A percentile compares a stretch with the other conserved stretches of the same genome.
Conservation (phyloP, 108 stramenopile genomes). For the Cyclotella atomus region DNA sequence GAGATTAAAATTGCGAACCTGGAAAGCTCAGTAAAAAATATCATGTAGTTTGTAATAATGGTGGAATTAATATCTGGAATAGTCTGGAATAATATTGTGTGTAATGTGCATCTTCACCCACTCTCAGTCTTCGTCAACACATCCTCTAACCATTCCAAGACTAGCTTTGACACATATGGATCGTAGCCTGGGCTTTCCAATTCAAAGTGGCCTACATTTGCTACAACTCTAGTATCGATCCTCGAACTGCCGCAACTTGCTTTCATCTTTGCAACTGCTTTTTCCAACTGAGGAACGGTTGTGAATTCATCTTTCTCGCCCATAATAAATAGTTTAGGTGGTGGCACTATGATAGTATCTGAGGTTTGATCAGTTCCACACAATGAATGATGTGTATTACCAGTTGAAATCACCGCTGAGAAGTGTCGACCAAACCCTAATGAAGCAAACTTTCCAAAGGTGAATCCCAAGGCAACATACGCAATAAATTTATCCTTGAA, state of each 20-base stretch:
- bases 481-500: background rate
- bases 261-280: constrained; percentile 18
- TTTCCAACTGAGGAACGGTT: constrained; percentile 31
- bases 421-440: constrained; percentile 35
- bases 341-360: background rate
- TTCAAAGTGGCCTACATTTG: constrained; percentile 40
- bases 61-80: background rate
- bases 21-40: background rate
- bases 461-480: constrained; percentile 28
- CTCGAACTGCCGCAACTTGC: background rate
- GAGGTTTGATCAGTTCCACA: constrained; percentile 14
- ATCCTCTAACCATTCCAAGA: constrained; percentile 31
- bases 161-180: constrained; percentile 19
- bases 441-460: constrained; percentile 31
- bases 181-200: constrained; percentile 37
- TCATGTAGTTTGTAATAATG: background rate
- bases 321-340: constrained; percentile 37
- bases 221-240: constrained; percentile 24
- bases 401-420: constrained; percentile 6
- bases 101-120: background rate
- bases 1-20: constrained; percentile 18
- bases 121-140: too few species aligned
- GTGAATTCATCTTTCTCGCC: constrained; percentile 31
- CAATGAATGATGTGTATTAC: background rate
- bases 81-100: background rate